Conservation (phyloP, 1,284 basidiomycete species). For the Entoloma clypeatum region DNA sequence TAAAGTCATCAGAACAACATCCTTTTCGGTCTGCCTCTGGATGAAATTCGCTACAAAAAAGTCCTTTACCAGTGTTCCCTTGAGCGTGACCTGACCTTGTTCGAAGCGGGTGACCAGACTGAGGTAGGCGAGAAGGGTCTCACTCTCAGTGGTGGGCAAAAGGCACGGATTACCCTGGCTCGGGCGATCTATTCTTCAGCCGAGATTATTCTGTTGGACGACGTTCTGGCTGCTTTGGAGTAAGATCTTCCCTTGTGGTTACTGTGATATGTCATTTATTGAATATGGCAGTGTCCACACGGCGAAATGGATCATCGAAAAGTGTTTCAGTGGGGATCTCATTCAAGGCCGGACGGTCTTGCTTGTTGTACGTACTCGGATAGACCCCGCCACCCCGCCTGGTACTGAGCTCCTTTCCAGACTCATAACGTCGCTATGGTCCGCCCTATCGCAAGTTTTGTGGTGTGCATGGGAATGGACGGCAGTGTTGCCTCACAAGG, state of each 20-base stretch:
- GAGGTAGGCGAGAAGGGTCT: conserved; percentile 69
- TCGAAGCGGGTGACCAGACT: conserved; percentile 71
- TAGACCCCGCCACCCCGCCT: conserved; percentile 6
- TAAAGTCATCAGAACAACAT: conserved; percentile 62
- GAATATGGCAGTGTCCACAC: conserved; percentile 56
- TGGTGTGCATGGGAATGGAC: conserved; percentile 54
- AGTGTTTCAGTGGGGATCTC: conserved; percentile 69
- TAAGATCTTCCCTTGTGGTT: conserved; percentile 18
- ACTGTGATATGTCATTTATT: background rate
- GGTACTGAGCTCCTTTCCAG: conserved; percentile 26
- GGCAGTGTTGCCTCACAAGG: conserved; percentile 50
- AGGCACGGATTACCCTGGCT: conserved; percentile 71
- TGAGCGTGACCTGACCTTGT: conserved; percentile 58
- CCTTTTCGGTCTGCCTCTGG: conserved; percentile 73
- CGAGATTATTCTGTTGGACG: conserved; percentile 60
- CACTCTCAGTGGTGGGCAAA: conserved; percentile 70
- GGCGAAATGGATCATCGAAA: conserved; percentile 71
- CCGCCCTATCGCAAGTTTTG: conserved; percentile 59
- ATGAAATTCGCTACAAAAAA: conserved; percentile 69
- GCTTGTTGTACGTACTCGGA: conserved; percentile 55
- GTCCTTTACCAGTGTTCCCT: conserved; percentile 61
- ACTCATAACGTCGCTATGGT: conserved; percentile 72
- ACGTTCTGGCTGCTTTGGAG: conserved; percentile 58
- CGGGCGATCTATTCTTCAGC: conserved; percentile 67
- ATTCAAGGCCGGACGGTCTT: conserved; percentile 67